These are phyloP conservation scores for Phylloporus sp. DNA, from an alignment of 768 basidiomycete genomes.

Conservation along the genomic window DNA sequence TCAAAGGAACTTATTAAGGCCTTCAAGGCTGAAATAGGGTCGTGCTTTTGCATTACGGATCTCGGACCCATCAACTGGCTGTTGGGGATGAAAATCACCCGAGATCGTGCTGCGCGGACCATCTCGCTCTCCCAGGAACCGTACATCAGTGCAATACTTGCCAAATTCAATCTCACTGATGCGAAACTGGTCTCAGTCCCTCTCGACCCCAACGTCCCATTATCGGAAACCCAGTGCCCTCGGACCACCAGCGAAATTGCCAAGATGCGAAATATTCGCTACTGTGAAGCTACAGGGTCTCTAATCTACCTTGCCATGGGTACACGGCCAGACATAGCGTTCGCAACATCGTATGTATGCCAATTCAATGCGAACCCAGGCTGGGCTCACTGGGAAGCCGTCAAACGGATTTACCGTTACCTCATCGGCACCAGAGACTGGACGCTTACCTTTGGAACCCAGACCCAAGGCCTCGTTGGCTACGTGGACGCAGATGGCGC, in stretches of 20 bases:
- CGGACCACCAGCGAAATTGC: background rate
- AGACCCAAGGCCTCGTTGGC: background rate
- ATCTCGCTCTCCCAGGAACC: background rate
- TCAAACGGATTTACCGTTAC: constrained; percentile 8
- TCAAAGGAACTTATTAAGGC: background rate
- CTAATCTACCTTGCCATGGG: background rate
- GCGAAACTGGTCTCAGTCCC: background rate
- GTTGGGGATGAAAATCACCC: background rate
- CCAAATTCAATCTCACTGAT: too few relatives aligned
- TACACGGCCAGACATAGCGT: background rate
- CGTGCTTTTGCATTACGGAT: background rate
- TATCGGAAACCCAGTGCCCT: background rate
- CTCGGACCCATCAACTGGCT: background rate
- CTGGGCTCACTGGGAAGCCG: too few relatives aligned
- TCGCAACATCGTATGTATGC: background rate
- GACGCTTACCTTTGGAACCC: background rate
- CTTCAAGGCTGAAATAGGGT: background rate
- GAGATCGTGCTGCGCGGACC: background rate
- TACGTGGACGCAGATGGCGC: background rate
- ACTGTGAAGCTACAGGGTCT: background rate
- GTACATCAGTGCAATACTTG: background rate
- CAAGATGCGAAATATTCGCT: background rate
- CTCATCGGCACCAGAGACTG: constrained; percentile 3
- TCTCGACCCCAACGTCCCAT: background rate
- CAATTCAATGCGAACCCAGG: background rate